Evolutionary conservation across 352 stramenopile species (phyloP).

Genomic region (Phytopythium helicoides): DNA sequence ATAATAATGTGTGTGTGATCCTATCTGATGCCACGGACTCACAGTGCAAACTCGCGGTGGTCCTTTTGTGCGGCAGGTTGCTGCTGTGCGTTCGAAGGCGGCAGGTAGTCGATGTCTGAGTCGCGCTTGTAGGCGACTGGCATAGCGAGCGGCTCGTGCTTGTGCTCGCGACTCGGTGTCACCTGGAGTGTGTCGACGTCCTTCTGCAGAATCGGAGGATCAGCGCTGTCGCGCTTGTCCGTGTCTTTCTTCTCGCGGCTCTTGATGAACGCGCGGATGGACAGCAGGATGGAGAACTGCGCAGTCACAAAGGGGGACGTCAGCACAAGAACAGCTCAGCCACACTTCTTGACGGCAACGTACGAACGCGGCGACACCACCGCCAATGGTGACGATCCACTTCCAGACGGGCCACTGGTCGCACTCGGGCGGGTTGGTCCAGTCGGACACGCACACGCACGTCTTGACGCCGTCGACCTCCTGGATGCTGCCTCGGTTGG

Average conservation of each 20-base stretch:
- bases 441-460: constrained; percentile 64
- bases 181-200: constrained; percentile 35
- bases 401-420: constrained; percentile 52
- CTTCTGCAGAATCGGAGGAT: constrained; percentile 13
- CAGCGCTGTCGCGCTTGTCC: constrained; percentile 6
- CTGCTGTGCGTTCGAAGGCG: constrained; percentile 3
- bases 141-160: constrained; percentile 10
- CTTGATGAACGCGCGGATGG: constrained; percentile 41
- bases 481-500: constrained; percentile 44
- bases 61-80: too few relatives aligned
- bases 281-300: constrained; percentile 54
- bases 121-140: constrained; percentile 27
- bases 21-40: constrained; percentile 1
- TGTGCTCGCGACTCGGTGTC: constrained; percentile 24
- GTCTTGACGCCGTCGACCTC: constrained; percentile 26
- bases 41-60: constrained; percentile 38
- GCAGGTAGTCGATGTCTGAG: constrained; percentile 13
- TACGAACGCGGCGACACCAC: constrained; percentile 52
- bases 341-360: too few relatives aligned
- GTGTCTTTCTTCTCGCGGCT: constrained; percentile 38
- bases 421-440: constrained; percentile 51
- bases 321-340: too few relatives aligned
- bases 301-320: neutral
- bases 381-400: constrained; percentile 51
- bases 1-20: constrained; percentile 2